Percentiles rank a stretch among this genome's conserved stretches.
phyloP scores from a whole-genome alignment of 768 basidiomycete species.

The Leccinum obscurum region DNA sequence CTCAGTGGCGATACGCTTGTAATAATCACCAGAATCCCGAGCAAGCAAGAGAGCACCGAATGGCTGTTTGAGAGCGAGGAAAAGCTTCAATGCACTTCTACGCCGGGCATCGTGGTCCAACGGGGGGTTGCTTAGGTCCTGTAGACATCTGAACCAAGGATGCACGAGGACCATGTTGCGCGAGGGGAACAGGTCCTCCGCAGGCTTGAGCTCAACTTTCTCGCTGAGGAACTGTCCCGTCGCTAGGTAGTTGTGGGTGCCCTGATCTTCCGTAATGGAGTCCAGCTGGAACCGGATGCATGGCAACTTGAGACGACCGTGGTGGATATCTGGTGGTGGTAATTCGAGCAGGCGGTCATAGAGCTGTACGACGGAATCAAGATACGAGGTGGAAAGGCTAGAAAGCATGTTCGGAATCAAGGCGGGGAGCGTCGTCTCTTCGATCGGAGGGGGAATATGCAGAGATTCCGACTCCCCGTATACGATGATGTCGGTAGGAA shows the following conservation, averaged over 20 bases:
- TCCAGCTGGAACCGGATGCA: conserved; percentile 16
- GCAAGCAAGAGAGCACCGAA: conserved; percentile 20
- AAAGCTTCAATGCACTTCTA: conserved; percentile 9
- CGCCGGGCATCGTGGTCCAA: too few relatives aligned
- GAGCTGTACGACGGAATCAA: conserved; percentile 10
- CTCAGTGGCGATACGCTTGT: conserved; percentile 21
- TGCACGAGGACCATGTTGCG: conserved; percentile 21
- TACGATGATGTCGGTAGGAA: conserved; percentile 22
- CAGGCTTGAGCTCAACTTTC: conserved; percentile 12
- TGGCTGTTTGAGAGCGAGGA: conserved; percentile 17
- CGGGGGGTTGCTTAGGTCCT: conserved; percentile 13
- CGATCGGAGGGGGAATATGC: conserved; percentile 8
- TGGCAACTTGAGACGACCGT: conserved; percentile 14
- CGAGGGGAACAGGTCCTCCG: conserved; percentile 6
- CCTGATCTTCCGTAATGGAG: conserved; percentile 7
- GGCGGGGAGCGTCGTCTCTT: conserved; percentile 8
- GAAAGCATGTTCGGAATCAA: conserved; percentile 2
- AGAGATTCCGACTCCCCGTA: conserved; percentile 10
- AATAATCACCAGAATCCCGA: conserved; percentile 3
- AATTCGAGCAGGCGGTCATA: conserved; percentile 15
- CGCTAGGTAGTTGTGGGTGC: conserved; percentile 11
- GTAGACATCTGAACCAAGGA: conserved; percentile 18
- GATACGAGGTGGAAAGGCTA: not conserved
- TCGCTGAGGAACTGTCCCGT: conserved; percentile 12
- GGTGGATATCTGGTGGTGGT: conserved; percentile 17